These are phyloP conservation scores for Magnaporthiopsis incrustans DNA, from an alignment of 2,329 filamentous ascomycete genomes.

Conservation along the genomic window DNA sequence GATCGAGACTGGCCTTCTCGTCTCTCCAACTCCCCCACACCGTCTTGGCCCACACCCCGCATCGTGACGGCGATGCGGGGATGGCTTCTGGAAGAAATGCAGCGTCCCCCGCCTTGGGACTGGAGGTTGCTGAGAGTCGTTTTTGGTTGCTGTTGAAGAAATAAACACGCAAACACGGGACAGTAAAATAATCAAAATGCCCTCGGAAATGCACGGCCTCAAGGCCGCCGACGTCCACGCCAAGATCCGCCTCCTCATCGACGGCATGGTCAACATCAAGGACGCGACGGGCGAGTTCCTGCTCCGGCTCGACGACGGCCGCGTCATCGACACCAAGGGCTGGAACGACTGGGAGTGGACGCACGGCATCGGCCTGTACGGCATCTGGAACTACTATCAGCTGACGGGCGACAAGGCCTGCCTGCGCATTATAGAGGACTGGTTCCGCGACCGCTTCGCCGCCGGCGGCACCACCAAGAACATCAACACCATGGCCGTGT, in stretches of 20 bases:
- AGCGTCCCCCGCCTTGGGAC: neutral
- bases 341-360: slow-evolving; percentile 84
- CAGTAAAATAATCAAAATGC: slow-evolving; percentile 22
- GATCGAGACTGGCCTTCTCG: no score
- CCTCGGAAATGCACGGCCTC: slow-evolving; percentile 35
- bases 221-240: slow-evolving; percentile 38
- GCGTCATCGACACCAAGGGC: slow-evolving; percentile 75
- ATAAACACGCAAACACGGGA: neutral
- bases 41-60: neutral
- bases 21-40: neutral
- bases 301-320: slow-evolving; percentile 60
- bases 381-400: slow-evolving; percentile 74
- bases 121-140: neutral
- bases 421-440: slow-evolving; percentile 60
- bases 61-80: neutral
- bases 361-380: slow-evolving; percentile 71
- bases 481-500: slow-evolving; percentile 77
- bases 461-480: slow-evolving; percentile 73
- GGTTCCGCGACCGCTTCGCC: slow-evolving; percentile 62
- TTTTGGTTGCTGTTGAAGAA: no score
- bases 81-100: neutral
- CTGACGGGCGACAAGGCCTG: slow-evolving; percentile 55
- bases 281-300: slow-evolving; percentile 70
- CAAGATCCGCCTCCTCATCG: slow-evolving; percentile 58
- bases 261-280: slow-evolving; percentile 69